Evolutionary conservation across 164 flowering plant genomes (phyloP).

Genomic region (Sextonia rubra): DNA sequence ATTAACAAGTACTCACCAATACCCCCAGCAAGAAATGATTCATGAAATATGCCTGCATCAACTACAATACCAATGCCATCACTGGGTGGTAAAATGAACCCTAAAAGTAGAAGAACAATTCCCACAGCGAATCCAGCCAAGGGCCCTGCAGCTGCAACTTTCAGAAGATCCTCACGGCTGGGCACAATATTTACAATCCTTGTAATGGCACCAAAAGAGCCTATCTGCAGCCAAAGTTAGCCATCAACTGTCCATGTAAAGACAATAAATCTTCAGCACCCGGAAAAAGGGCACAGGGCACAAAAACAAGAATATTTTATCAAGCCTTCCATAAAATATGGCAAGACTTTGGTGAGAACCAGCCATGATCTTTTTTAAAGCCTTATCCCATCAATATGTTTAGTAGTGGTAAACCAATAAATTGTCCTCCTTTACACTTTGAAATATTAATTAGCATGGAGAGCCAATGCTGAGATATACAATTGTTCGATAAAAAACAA

Average conservation of each 20-base stretch:
- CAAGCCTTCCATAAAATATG: not conserved
- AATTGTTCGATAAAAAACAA: not conserved
- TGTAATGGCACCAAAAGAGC: slow-evolving; percentile 95
- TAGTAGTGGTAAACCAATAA: no score
- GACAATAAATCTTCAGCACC: not conserved
- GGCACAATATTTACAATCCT: slow-evolving; percentile 78
- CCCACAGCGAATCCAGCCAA: slow-evolving; percentile 89
- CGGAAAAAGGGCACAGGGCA: not conserved
- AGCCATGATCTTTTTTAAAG: not conserved
- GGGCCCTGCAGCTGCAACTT: slow-evolving; percentile 84
- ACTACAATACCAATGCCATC: slow-evolving; percentile 88
- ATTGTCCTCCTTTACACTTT: not conserved
- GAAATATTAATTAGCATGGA: not conserved
- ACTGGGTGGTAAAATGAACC: slow-evolving; percentile 83
- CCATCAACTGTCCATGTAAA: slow-evolving; percentile 23
- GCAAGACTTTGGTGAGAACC: not conserved
- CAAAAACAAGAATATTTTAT: not conserved
- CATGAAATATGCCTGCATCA: slow-evolving; percentile 87
- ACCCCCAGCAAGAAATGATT: slow-evolving; percentile 88
- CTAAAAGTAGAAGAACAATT: slow-evolving; percentile 68
- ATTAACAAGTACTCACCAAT: slow-evolving; percentile 49
- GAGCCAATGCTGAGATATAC: not conserved
- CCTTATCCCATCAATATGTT: no score
- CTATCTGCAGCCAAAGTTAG: slow-evolving; percentile 79
- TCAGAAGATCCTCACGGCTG: slow-evolving; percentile 90